Base-by-base conservation (phyloP, 257 asterid species). In the Solanum etuberosum region DNA sequence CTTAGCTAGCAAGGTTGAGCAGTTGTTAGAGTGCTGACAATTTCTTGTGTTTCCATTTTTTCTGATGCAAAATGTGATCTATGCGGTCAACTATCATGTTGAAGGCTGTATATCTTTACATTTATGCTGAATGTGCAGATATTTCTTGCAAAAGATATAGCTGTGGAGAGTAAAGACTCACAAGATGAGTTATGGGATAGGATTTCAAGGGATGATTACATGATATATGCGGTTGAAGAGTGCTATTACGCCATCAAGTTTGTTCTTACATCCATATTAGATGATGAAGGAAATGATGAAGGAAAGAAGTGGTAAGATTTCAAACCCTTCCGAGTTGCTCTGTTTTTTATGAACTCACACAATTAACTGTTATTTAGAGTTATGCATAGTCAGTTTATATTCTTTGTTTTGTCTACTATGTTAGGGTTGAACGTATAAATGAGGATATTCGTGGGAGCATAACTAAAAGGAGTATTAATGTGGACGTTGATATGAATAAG, bases 161-260 rank as follows among this genome's bases (percentile, higher is more conserved):
- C 99, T 74, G 82, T 89, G 61, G 99, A 97, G 91, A 94, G 90
- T 89, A 92, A 91, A 90, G 98, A 92, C 84, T 91, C 98, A 4
- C 99, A 94, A 87, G 98, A 89, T 65, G 99, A 95, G 91, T 95
- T 97, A 65, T 97, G 98, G 98, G 99, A 95, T 84, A 93, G 98
- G 91, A 95, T 97, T 87, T 93, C 94, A 86, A 96, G 92, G 95
- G 99, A 97, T 87, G 99, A 95, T 68, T 93, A 95, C 94, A 97
- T 97, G 99, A 92, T 92, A 91, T 97, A 97, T 90, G 99, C 98
- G 29, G 99, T 97, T 91, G 90, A 93, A 88, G 99, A 97, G 93
- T 93, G 63, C 4, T 54, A 90, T 88, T 91, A 91, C 86, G 83
- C 95, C 86, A 51, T 95, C 86, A 91, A 91, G 90, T 91, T 88